These are phyloP conservation scores for Triticum monococcum DNA, from an alignment of 176 grass and related monocot genomes.

Conservation along the genomic window DNA sequence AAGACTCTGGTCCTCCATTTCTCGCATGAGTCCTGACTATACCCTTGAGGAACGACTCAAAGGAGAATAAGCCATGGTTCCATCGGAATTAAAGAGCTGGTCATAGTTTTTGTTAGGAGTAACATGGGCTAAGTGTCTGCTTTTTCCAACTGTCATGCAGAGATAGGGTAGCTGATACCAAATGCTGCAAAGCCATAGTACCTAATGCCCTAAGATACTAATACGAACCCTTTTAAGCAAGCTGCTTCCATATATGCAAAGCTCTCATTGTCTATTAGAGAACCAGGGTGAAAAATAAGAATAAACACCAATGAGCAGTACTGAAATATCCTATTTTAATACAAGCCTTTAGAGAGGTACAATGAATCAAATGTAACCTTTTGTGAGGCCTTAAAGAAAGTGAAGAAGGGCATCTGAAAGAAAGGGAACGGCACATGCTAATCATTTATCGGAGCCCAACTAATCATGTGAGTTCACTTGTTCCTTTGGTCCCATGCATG, in stretches of 20 bases:
- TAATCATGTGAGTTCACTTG: conserved; percentile 93
- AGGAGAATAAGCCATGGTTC: conserved; percentile 8
- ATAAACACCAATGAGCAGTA: conserved; percentile 22
- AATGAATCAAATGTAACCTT: conserved; percentile 69
- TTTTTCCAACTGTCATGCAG: conserved; percentile 40
- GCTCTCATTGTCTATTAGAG: conserved; percentile 36
- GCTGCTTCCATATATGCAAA: conserved; percentile 42
- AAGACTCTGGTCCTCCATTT: conserved; percentile 24
- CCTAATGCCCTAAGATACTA: conserved; percentile 49
- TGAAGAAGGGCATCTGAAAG: conserved; percentile 49
- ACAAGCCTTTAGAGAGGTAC: conserved; percentile 49
- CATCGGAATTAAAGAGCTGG: conserved; percentile 17
- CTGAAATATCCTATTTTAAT: conserved; percentile 28
- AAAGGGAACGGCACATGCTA: conserved; percentile 78
- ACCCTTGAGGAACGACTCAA: conserved; percentile 9
- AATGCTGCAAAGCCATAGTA: conserved; percentile 39
- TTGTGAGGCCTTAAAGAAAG: conserved; percentile 43
- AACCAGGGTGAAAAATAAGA: not conserved
- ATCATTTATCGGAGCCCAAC: conserved; percentile 75
- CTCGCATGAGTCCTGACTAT: conserved; percentile 28
- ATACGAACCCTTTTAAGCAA: conserved; percentile 33
- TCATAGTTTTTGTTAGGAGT: conserved; percentile 59
- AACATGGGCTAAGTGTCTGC: conserved; percentile 42
- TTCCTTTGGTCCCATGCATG: conserved; percentile 43
- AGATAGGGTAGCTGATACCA: conserved; percentile 11